Evolutionary conservation across 129 eudicot species (phyloP), one percentile per base, ranked within the genome.

Genomic region (Scalesia atractyloides): DNA sequence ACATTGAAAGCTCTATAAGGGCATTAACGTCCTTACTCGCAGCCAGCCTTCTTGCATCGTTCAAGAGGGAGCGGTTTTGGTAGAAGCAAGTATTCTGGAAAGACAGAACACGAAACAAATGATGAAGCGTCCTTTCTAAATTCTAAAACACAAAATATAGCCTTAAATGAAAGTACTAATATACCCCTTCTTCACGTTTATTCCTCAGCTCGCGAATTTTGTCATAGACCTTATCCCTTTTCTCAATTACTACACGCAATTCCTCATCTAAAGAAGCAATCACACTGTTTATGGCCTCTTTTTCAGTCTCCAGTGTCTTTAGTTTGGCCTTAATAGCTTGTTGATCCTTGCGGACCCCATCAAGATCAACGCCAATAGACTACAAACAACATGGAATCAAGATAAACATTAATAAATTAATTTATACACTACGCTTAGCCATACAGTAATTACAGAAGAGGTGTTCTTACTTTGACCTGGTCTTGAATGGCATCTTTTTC

Each of bases 281-380:
- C 9, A 76, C 84, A 14, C 47, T 77, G 14, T 85, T 75, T 68
- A 85, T 34, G 46, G 81, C 88, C 49, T 72, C 75, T 58, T 74
- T 78, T 64, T 80, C 86, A 30, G 69, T 82, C 70, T 80, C 85
- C 13, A 87, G 87, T 37, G 69, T 73, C 62, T 82, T 83, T 36
- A 80, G 66, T 79, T 83, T 87, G 7, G 80, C 76, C 78, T 47
- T 54, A 19, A 86, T 76, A 10, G 64, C 95, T 34, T 82, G 82
- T 53, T 79, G 82, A 36, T 88, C 95, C 84, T 87, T 91, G 70
- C 88, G 76, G 61, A 73, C 97, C 68, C 89, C 97, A 68, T 91
- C 95, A 14, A 87, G 82, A 73, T 79, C 91, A 43, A 73, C 86
- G 13, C 95, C 89, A 46, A 91, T 85, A 33, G 79, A 84, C 95